Evolutionary conservation across 352 stramenopile genomes (phyloP).

Genomic region (Blastocystis sp.): DNA sequence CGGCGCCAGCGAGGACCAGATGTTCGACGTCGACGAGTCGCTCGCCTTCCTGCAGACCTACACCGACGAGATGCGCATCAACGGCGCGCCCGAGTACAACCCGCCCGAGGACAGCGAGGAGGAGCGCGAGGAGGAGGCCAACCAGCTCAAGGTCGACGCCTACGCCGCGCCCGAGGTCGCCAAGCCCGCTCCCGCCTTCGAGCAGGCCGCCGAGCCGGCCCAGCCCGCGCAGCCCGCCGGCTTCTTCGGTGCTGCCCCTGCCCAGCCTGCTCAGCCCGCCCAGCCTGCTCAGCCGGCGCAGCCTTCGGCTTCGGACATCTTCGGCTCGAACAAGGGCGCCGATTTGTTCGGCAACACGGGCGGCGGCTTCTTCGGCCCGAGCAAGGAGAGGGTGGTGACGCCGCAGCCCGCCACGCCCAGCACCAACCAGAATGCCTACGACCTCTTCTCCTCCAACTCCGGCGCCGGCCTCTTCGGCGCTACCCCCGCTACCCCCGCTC

Average conservation of each 20-base stretch:
- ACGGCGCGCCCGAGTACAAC: constrained; percentile 82
- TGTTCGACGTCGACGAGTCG: constrained; percentile 83
- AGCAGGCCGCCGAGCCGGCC: neutral
- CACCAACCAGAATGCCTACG: constrained; percentile 49
- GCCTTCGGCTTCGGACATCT: constrained; percentile 42
- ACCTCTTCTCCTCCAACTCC: constrained; percentile 50
- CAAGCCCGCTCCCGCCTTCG: constrained; percentile 9
- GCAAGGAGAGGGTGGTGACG: neutral
- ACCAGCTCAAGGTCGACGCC: constrained; percentile 71
- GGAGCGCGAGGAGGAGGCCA: constrained; percentile 78
- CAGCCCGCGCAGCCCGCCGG: neutral
- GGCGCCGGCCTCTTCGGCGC: constrained; percentile 23
- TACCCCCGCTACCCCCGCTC: neutral
- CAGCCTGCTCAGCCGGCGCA: constrained; percentile 6
- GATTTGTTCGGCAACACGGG: constrained; percentile 34
- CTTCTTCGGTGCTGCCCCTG: constrained; percentile 26
- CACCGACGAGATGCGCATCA: constrained; percentile 79
- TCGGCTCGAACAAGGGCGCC: constrained; percentile 52
- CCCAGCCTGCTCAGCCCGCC: neutral
- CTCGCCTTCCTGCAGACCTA: constrained; percentile 81
- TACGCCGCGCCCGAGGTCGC: constrained; percentile 67
- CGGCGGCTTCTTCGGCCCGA: constrained; percentile 44
- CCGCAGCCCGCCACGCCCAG: constrained; percentile 38
- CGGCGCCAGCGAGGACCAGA: constrained; percentile 82
- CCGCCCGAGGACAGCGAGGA: constrained; percentile 83